Conservation (phyloP, 2,329 filamentous ascomycete species). For the Helminthosporium solani region DNA sequence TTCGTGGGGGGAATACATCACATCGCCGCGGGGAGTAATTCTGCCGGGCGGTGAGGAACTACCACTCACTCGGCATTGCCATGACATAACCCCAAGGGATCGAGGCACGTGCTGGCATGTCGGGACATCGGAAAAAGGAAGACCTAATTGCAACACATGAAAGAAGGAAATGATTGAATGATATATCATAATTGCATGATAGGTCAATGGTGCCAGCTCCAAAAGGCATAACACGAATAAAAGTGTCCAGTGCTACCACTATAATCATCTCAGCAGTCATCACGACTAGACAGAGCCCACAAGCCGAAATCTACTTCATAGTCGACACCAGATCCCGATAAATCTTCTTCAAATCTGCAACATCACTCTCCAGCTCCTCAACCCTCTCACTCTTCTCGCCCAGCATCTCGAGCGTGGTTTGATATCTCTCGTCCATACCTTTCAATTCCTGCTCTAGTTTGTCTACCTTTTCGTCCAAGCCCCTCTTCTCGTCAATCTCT, state of each 20-base stretch:
- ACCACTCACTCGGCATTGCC: too few species aligned
- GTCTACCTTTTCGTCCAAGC: slow-evolving; percentile 59
- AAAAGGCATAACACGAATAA: too few species aligned
- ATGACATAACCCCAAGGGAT: too few species aligned
- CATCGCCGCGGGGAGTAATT: not conserved
- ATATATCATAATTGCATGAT: too few species aligned
- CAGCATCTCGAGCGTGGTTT: slow-evolving; percentile 89
- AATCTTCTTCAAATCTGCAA: slow-evolving; percentile 92
- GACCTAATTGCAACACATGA: too few species aligned
- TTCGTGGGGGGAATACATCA: not conserved
- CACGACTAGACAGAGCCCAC: too few species aligned
- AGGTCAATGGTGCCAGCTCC: too few species aligned
- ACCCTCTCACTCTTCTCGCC: slow-evolving; percentile 96
- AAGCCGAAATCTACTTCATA: slow-evolving; percentile 57
- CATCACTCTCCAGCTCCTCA: slow-evolving; percentile 85
- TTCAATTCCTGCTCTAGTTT: slow-evolving; percentile 68
- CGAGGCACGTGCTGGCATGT: too few species aligned
- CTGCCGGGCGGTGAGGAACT: not conserved
- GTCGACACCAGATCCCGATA: slow-evolving; percentile 89
- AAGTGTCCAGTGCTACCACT: too few species aligned
- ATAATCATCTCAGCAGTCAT: too few species aligned
- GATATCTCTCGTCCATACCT: slow-evolving; percentile 74
- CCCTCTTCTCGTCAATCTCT: slow-evolving; percentile 72
- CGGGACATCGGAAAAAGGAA: too few species aligned
- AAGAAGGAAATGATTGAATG: too few species aligned